Evolutionary conservation across 805 yeast species (phyloP).

Genomic region (Ogataea pignaliae): DNA sequence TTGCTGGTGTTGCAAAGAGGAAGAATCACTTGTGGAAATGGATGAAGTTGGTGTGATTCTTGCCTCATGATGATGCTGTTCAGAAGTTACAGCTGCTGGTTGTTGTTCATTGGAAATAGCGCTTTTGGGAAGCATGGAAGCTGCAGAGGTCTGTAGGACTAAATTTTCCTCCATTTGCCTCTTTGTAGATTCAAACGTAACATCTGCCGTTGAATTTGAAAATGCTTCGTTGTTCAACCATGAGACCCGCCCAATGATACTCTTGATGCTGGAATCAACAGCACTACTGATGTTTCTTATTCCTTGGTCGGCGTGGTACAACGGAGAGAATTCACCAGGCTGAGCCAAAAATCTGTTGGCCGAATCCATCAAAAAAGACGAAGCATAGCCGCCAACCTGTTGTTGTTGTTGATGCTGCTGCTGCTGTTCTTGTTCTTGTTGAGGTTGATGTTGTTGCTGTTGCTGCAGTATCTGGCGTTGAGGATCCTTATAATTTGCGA

Average conservation of each 20-base stretch:
- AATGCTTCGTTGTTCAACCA: constrained; percentile 21
- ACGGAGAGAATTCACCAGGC: constrained; percentile 21
- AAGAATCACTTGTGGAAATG: constrained; percentile 21
- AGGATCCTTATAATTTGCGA: constrained; percentile 12
- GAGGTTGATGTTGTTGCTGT: no score
- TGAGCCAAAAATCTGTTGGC: constrained; percentile 10
- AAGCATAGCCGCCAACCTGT: constrained; percentile 3
- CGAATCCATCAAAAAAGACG: constrained; percentile 9
- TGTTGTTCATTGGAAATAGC: neutral
- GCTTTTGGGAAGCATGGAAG: neutral
- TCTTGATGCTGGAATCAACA: constrained; percentile 32
- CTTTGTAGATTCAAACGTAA: constrained; percentile 20
- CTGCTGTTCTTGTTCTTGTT: no score
- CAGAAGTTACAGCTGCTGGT: no score
- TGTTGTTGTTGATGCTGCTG: neutral
- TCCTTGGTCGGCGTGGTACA: constrained; percentile 34
- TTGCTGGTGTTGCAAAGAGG: constrained; percentile 1
- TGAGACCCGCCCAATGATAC: constrained; percentile 31
- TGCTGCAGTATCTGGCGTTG: no score
- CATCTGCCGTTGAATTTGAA: constrained; percentile 1
- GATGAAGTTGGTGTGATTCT: constrained; percentile 29
- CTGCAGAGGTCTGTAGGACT: constrained; percentile 13
- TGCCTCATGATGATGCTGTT: constrained; percentile 9
- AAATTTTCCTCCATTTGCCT: constrained; percentile 30
- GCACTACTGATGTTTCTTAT: constrained; percentile 30